These are phyloP conservation scores for Anacardium occidentale DNA, from an alignment of 345 rosid genomes.

Conservation along the genomic window DNA sequence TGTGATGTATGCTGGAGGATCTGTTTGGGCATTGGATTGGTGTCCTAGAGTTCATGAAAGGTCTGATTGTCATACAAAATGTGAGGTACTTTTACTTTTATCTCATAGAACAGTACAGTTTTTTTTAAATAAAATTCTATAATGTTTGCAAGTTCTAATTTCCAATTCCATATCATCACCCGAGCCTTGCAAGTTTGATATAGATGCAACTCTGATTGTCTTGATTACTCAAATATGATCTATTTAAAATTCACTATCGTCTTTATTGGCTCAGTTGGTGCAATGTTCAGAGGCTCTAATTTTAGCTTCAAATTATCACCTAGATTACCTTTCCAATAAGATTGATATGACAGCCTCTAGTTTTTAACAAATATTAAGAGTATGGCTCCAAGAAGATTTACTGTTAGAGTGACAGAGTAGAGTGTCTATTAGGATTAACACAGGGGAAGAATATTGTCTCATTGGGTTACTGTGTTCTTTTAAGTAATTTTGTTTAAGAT, in stretches of 20 bases:
- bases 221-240: neutral
- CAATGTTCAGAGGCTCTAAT: neutral
- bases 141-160: neutral
- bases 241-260: neutral
- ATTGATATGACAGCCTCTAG: neutral
- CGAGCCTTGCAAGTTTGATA: neutral
- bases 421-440: neutral
- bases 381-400: neutral
- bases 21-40: slow-evolving; percentile 96
- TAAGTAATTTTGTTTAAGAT: too few relatives aligned
- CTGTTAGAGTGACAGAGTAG: neutral
- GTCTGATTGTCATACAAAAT: slow-evolving; percentile 46
- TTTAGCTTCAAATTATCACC: neutral
- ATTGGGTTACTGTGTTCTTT: neutral
- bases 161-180: neutral
- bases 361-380: neutral
- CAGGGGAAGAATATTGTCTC: neutral
- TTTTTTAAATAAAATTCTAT: too few relatives aligned
- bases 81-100: slow-evolving; percentile 53
- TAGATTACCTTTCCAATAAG: neutral
- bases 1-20: slow-evolving; percentile 78
- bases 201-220: neutral
- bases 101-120: neutral
- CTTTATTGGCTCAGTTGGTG: neutral
- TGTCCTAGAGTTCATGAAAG: slow-evolving; percentile 61